phyloP scores from a whole-genome alignment of 2,329 filamentous ascomycete genomes.

The Malbranchea zuffiana region DNA sequence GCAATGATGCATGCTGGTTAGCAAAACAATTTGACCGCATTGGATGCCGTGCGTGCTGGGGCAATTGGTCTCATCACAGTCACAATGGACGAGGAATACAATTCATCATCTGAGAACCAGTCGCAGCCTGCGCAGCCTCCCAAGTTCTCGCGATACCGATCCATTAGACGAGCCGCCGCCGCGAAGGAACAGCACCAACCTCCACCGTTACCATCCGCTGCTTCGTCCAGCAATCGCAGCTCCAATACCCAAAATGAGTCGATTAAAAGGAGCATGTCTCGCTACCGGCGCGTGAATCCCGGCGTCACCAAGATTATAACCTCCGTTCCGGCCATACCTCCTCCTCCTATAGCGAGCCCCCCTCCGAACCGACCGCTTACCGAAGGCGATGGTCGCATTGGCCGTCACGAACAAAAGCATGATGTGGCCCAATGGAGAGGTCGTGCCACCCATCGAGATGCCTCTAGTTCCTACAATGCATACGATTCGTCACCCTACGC shows the following conservation, averaged over 20 bases:
- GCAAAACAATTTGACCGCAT: no score
- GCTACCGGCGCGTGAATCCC: constrained; percentile 26
- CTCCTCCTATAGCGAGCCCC: neutral
- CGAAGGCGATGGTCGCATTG: no score
- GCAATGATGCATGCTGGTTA: no score
- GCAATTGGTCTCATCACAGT: no score
- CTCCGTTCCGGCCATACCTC: constrained; percentile 11
- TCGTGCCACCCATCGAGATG: no score
- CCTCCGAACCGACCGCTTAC: neutral
- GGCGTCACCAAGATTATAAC: constrained; percentile 8
- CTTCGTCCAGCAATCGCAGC: constrained; percentile 2
- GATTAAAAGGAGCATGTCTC: constrained; percentile 28
- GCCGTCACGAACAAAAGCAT: no score
- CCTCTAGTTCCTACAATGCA: no score
- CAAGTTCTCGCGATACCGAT: constrained; percentile 50
- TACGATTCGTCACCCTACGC: neutral
- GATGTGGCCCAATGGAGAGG: no score
- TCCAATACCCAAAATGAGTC: constrained; percentile 19
- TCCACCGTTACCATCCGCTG: constrained; percentile 6
- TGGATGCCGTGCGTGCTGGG: no score
- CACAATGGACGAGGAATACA: constrained; percentile 18
- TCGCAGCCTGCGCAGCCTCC: constrained; percentile 13
- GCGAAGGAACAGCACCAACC: constrained; percentile 23
- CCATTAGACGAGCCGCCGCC: constrained; percentile 40
- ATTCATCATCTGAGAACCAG: constrained; percentile 5